Evolutionary conservation across 768 basidiomycete genomes (phyloP), one percentile per base, ranked within the genome.

Genomic region (Leucocoprinus sp.): DNA sequence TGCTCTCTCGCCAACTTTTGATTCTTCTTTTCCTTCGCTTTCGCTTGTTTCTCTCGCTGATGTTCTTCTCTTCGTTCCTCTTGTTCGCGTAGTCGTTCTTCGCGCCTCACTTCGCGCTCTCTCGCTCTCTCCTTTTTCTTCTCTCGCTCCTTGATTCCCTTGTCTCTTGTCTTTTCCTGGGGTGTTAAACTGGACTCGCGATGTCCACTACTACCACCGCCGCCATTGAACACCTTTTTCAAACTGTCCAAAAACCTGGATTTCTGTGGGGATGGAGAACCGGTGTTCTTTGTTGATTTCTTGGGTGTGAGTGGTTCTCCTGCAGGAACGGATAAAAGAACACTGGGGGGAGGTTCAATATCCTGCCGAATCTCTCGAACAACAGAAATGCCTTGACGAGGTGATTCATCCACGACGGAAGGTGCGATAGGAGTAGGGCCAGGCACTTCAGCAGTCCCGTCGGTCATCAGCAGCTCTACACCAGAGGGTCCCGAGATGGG

Each of bases 231-330:
- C 14, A 77, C 56, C 8, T 68, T 69, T 8, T 64, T 65, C 41
- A 78, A 53, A 31, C 71, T 70, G 23, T 70, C 72, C 28, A 78
- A 66, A 44, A 78, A 67, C 15, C 62, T 43, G 2, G 45, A 45
- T 40, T 58, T 54, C 11, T 50, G 46, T 14, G 57, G 55, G 4
- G 59, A 52, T 4, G 49, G 41, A 22, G 50, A 24, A 14, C 33
- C 22, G 9, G 35, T 18, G 23, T 17, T 23, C 23, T 41, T 27
- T 15, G n/a, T 12, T 1, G 2, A n/a, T 39, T 41, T 42, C 39
- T 28, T 31, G n/a, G 40, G 39, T 1, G 41, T 42, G 15, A 17
- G 49, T n/a, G 39, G 27, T 18, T 48, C 39, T n/a, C 18, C 26
- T n/a, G 29, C 19, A 33, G 39, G 22, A 8, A 17, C 44, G 15